phyloP scores from a whole-genome alignment of 345 rosid genomes.

The Zanthoxylum bungeanum region DNA sequence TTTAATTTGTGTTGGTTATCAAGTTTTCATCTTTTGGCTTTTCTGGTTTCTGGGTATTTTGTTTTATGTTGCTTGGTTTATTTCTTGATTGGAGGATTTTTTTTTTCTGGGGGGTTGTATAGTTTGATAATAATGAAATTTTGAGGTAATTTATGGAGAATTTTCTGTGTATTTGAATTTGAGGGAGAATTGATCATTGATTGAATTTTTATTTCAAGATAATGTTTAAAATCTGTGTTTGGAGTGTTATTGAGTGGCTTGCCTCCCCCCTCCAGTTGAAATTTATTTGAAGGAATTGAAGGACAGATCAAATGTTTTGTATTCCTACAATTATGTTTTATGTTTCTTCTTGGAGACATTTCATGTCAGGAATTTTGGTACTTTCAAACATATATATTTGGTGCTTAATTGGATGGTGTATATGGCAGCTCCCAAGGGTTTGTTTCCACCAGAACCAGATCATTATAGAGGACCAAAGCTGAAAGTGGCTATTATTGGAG shows the following conservation, averaged over 20 bases:
- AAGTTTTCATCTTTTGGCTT: constrained; percentile 17
- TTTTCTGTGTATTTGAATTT: not conserved
- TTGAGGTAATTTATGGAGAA: not conserved
- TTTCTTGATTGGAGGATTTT: not conserved
- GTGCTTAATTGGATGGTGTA: constrained; percentile 18
- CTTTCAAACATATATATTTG: not conserved
- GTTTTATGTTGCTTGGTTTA: not conserved
- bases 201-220: not conserved
- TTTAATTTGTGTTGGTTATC: constrained; percentile 2
- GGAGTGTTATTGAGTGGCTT: not conserved
- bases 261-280: not conserved
- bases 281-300: not conserved
- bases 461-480: constrained; percentile 91
- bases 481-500: constrained; percentile 95
- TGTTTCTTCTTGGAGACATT: not conserved
- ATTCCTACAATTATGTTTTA: not conserved
- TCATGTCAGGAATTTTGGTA: constrained; percentile 3
- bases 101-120: not conserved
- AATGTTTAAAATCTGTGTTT: not conserved
- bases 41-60: constrained; percentile 29
- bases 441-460: constrained; percentile 95
- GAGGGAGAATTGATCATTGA: not conserved
- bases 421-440: constrained; percentile 88
- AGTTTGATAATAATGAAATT: not conserved
- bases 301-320: not conserved